Conservation (phyloP, 2,329 filamentous ascomycete genomes). For the Scleromitrula shiraiana region DNA sequence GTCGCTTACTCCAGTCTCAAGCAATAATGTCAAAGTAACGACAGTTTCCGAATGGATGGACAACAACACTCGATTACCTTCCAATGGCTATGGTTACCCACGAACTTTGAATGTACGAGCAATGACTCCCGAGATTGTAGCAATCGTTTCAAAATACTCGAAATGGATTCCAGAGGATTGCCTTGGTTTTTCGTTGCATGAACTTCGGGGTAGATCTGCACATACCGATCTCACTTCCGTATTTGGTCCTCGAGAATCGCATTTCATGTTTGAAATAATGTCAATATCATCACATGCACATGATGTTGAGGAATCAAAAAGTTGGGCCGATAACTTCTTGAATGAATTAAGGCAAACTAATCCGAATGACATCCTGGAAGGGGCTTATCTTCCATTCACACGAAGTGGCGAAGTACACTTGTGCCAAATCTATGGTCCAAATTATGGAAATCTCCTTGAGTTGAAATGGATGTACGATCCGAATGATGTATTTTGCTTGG, state of each 20-base stretch:
- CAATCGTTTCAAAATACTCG: conserved; percentile 4
- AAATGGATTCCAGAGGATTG: conserved; percentile 22
- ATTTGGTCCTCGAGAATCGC: conserved; percentile 27
- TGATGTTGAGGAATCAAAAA: conserved; percentile 18
- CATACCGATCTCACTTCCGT: conserved; percentile 19
- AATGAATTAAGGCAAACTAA: conserved; percentile 20
- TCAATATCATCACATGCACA: conserved; percentile 20
- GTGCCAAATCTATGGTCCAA: conserved; percentile 27
- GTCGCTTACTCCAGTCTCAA: conserved; percentile 22
- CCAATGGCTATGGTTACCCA: conserved; percentile 6
- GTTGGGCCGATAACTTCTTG: conserved; percentile 21
- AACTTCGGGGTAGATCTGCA: conserved; percentile 22
- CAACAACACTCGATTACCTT: background rate
- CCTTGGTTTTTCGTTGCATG: conserved; percentile 28
- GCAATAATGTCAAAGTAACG: conserved; percentile 24
- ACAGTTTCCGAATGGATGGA: conserved; percentile 20
- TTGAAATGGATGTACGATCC: conserved; percentile 32
- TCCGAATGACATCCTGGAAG: conserved; percentile 24
- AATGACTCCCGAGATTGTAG: conserved; percentile 7
- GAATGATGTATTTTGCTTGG: conserved; percentile 30
- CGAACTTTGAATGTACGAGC: conserved; percentile 10
- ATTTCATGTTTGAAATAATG: conserved; percentile 33
- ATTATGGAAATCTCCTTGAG: conserved; percentile 17
- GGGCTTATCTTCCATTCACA: conserved; percentile 30
- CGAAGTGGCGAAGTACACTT: conserved; percentile 18